A percentile compares a stretch with the other conserved stretches of the same genome.
Conservation (phyloP, 257 asterid genomes). For the Nicotiana paniculata region DNA sequence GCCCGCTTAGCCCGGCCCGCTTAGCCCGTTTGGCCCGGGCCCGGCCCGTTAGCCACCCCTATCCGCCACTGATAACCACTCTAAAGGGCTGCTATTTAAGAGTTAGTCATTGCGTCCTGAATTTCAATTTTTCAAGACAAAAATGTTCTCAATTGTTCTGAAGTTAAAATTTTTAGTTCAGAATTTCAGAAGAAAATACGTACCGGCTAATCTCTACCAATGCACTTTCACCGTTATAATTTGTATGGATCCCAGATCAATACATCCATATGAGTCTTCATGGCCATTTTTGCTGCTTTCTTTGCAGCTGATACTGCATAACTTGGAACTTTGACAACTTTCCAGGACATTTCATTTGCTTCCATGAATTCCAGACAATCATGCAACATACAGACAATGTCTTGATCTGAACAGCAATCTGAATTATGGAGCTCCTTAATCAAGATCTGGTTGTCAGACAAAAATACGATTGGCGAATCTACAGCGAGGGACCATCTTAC, state of each 20-base stretch:
- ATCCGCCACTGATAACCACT: too few species aligned
- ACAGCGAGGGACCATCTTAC: background rate
- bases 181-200: too few species aligned
- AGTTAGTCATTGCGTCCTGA: rapidly evolving
- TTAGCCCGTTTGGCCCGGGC: too few species aligned
- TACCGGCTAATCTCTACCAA: too few species aligned
- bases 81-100: too few species aligned
- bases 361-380: background rate
- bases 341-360: background rate
- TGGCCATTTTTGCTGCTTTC: background rate
- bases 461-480: background rate
- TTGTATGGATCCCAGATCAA: background rate
- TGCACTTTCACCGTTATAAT: background rate
- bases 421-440: background rate
- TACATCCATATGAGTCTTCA: background rate
- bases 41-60: too few species aligned
- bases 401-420: background rate
- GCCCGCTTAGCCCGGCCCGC: too few species aligned
- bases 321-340: background rate
- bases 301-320: background rate
- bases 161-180: too few species aligned
- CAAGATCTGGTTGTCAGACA: background rate
- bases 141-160: too few species aligned
- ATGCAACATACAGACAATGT: background rate
- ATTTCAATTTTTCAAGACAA: too few species aligned